Conservation (phyloP, 345 rosid species). For the Euphorbia peplus region DNA sequence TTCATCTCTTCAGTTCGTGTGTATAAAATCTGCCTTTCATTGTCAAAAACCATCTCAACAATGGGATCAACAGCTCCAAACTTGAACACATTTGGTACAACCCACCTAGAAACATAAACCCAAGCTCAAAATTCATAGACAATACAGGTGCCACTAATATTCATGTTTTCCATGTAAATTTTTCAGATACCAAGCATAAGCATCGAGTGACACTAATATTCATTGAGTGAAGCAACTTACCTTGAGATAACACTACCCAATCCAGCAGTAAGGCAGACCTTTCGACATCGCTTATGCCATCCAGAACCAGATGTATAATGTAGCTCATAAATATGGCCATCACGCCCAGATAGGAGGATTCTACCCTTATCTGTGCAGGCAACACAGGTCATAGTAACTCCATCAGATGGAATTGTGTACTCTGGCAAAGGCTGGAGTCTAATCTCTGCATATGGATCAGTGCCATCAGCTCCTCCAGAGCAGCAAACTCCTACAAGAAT, state of each 20-base stretch:
- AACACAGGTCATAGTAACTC: conserved; percentile 87
- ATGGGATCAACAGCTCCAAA: conserved; percentile 93
- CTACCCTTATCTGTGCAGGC: conserved; percentile 81
- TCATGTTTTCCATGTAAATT: neutral
- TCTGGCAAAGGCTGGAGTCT: conserved; percentile 89
- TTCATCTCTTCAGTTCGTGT: conserved; percentile 93
- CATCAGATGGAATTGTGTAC: conserved; percentile 84
- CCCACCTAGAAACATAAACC: conserved; percentile 66
- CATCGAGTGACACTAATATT: too few species aligned
- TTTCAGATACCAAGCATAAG: neutral
- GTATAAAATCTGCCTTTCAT: conserved; percentile 89
- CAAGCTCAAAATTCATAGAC: neutral
- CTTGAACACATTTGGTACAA: conserved; percentile 86
- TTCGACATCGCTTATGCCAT: conserved; percentile 87
- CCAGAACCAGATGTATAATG: conserved; percentile 82
- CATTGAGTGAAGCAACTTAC: conserved; percentile 34
- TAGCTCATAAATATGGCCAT: conserved; percentile 88
- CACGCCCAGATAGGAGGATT: conserved; percentile 90
- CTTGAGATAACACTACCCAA: conserved; percentile 93
- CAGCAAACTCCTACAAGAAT: conserved; percentile 95
- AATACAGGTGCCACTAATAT: neutral
- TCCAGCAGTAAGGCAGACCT: conserved; percentile 92
- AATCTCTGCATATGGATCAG: conserved; percentile 91
- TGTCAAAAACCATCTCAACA: conserved; percentile 86
- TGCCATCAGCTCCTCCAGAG: conserved; percentile 72